Base-by-base conservation (phyloP, 2,329 filamentous ascomycete genomes). In the Metarhizium humberi region DNA sequence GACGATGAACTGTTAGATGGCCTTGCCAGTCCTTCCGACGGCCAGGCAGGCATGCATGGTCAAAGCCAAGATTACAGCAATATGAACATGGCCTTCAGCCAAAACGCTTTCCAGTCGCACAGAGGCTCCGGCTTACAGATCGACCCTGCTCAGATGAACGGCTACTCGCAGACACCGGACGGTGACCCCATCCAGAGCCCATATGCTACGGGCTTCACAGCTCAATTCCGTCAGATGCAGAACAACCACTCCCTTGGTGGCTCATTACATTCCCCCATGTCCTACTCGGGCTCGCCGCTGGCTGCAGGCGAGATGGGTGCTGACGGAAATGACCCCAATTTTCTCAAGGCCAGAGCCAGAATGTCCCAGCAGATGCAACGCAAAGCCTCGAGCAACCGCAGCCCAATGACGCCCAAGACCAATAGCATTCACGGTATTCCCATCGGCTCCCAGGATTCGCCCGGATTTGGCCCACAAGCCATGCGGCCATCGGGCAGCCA, bases 151-250 rank as follows among this genome's bases (percentile, higher is more conserved):
- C 85, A 87, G 56, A 84, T 90, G 66, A 87, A 88, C 65, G 84
- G 90, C 58, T 97, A 88, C 71, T 96, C 92, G 20, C 90, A 89
- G 68, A 96, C 92, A 2, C 92, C 92, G 3, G 92, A 97, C 58
- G 90, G 90, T 53, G 87, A 90, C 53, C 91, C 92, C 6, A 92
- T 96, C 58, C 89, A 95, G 66, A 96, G 91, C 64, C 92, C 92
- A 0, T 96, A 91, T 65, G 81, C 88, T 46, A 82, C 87, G 62
- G 85, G 81, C 66, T 94, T 92, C 75, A 87, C 85, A 71, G 87
- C 88, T 65, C 88, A 91, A 60, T 95, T 90, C 69, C 83, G 87
- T 48, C 81, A 82, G 56, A 85, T 87, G 64, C 80, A 84, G 66
- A 78, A 80, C 66, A 75, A 77, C 16, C 77, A 81, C 54, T 74